These are phyloP conservation scores for Plasmopara viticola DNA, from an alignment of 352 stramenopile species.

Conservation along the genomic window DNA sequence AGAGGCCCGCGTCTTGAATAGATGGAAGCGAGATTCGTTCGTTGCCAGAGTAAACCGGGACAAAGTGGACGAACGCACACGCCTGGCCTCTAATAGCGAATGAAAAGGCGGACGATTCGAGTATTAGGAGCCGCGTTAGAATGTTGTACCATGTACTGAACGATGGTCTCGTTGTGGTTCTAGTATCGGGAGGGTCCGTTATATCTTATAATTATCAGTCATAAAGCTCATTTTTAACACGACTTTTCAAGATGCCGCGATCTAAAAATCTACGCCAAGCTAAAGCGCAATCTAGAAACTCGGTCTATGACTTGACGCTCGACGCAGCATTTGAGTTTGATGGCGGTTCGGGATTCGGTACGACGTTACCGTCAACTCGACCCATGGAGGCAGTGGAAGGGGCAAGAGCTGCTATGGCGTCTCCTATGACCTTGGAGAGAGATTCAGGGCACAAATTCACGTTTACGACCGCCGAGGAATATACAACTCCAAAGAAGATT, in stretches of 20 bases:
- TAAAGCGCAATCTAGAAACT: neutral
- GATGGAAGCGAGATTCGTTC: constrained; percentile 80
- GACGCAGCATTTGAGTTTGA: constrained; percentile 70
- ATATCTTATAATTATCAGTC: constrained; percentile 4
- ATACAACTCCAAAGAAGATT: constrained; percentile 75
- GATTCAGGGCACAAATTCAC: constrained; percentile 50
- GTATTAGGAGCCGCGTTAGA: too few relatives aligned
- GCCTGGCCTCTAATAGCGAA: constrained; percentile 19
- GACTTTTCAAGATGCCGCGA: constrained; percentile 19
- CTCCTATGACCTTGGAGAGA: constrained; percentile 5
- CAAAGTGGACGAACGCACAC: constrained; percentile 55
- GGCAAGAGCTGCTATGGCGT: constrained; percentile 15
- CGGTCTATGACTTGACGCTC: constrained; percentile 45
- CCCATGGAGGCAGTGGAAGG: constrained; percentile 36
- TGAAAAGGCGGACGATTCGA: constrained; percentile 8
- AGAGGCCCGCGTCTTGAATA: constrained; percentile 33
- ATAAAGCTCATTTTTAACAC: constrained; percentile 1
- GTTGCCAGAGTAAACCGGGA: constrained; percentile 72
- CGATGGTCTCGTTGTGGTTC: too few relatives aligned
- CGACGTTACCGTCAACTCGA: constrained; percentile 49
- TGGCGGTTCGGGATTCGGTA: constrained; percentile 53
- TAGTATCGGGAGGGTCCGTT: neutral
- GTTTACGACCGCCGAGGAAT: constrained; percentile 60
- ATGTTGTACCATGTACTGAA: too few relatives aligned
- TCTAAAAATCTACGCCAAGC: constrained; percentile 8